phyloP scores from a whole-genome alignment of 208 protist species.

The Wallacemonas collosoma region DNA sequence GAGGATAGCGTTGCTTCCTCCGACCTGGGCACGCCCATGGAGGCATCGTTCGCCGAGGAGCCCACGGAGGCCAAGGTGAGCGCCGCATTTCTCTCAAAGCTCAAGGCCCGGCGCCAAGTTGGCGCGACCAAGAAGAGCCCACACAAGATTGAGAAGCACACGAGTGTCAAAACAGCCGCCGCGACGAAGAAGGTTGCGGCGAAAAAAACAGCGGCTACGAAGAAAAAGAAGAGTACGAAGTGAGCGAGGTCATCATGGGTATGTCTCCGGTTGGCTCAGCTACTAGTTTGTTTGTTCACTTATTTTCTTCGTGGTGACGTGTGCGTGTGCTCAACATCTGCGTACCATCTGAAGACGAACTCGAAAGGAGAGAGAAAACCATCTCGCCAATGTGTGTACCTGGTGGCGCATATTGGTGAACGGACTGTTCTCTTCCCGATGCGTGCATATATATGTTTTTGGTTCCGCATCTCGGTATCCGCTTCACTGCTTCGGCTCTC shows the following conservation, averaged over 20 bases:
- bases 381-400: too few species aligned
- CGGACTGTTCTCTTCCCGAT: too few species aligned
- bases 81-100: not conserved
- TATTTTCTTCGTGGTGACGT: not conserved
- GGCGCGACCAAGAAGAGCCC: not conserved
- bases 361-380: too few species aligned
- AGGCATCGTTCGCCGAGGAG: slow-evolving; percentile 12
- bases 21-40: slow-evolving; percentile 10
- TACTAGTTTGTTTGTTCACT: slow-evolving; percentile 1
- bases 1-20: not conserved
- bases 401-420: too few species aligned
- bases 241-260: not conserved
- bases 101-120: slow-evolving; percentile 11
- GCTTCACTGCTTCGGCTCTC: too few species aligned
- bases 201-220: not conserved
- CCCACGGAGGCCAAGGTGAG: slow-evolving; percentile 10
- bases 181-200: not conserved
- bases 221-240: not conserved
- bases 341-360: too few species aligned
- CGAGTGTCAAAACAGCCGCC: not conserved
- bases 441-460: too few species aligned
- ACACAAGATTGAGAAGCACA: too few species aligned
- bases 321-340: too few species aligned
- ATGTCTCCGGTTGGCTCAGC: not conserved
- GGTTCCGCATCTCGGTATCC: too few species aligned